phyloP scores from a whole-genome alignment of 225 moss, liverwort and hornwort genomes.

The Climacium dendroides region DNA sequence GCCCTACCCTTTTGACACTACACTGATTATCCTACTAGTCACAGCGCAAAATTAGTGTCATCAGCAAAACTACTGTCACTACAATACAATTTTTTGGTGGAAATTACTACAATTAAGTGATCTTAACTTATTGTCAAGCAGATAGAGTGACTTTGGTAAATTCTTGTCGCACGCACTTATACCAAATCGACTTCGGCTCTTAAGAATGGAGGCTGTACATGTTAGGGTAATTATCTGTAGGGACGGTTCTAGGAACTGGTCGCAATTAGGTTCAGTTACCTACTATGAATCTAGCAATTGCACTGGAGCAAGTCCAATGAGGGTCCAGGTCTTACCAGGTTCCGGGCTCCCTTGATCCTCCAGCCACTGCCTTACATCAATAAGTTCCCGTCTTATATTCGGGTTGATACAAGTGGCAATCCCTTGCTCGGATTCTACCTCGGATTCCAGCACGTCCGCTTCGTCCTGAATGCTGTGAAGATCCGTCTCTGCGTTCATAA shows the following conservation, averaged over 20 bases:
- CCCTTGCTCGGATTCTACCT: conserved; percentile 16
- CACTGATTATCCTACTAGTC: background rate
- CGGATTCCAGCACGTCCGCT: conserved; percentile 11
- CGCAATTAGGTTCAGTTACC: background rate
- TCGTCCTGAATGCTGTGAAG: conserved; percentile 17
- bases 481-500: background rate
- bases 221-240: background rate
- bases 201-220: background rate
- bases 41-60: background rate
- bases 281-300: background rate
- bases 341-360: conserved; percentile 47
- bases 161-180: background rate
- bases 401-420: background rate
- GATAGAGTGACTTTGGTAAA: background rate
- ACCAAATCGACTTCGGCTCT: background rate
- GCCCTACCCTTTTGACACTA: background rate
- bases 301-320: background rate
- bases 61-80: background rate
- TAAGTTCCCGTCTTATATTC: conserved; percentile 2
- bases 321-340: conserved; percentile 12
- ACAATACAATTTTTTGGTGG: background rate
- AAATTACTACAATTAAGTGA: background rate
- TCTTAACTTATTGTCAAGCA: background rate
- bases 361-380: conserved; percentile 41
- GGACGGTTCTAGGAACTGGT: background rate